Percentiles rank a stretch among this genome's conserved stretches.
Evolutionary conservation across 2,329 filamentous ascomycete genomes (phyloP).

Genomic region (Aspergillus bombycis): DNA sequence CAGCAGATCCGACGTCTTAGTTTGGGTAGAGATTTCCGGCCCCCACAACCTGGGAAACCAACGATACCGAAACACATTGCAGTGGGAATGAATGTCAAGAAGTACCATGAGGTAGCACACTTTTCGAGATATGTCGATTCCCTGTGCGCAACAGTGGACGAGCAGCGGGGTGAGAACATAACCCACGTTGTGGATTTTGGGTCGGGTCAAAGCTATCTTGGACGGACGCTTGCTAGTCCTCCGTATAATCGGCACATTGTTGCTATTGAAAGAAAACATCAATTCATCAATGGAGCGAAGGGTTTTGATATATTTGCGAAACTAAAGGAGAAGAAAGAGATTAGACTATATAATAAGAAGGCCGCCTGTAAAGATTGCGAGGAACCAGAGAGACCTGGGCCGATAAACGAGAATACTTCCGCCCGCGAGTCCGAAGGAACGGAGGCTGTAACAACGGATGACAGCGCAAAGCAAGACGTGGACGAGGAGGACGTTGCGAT

Average conservation of each 20-base stretch:
- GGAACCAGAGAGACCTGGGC: slow-evolving; percentile 17
- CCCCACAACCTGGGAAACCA: slow-evolving; percentile 42
- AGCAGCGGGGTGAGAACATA: slow-evolving; percentile 54
- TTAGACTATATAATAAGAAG: slow-evolving; percentile 82
- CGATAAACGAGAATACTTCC: slow-evolving; percentile 6
- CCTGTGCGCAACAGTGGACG: slow-evolving; percentile 61
- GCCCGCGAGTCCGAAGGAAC: not conserved
- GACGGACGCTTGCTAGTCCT: slow-evolving; percentile 78
- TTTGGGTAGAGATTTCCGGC: slow-evolving; percentile 64
- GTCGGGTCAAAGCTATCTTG: slow-evolving; percentile 94
- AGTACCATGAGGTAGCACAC: slow-evolving; percentile 88
- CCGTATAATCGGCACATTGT: slow-evolving; percentile 87
- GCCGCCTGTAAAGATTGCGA: slow-evolving; percentile 29
- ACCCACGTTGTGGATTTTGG: slow-evolving; percentile 95
- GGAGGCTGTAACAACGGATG: slow-evolving; percentile 8
- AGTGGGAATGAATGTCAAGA: slow-evolving; percentile 94
- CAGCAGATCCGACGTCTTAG: slow-evolving; percentile 69
- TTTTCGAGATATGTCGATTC: slow-evolving; percentile 84
- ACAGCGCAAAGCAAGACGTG: slow-evolving; percentile 12
- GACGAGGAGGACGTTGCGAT: slow-evolving; percentile 30
- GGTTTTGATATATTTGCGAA: slow-evolving; percentile 82
- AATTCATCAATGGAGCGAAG: slow-evolving; percentile 84
- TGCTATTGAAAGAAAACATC: slow-evolving; percentile 83
- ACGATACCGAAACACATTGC: slow-evolving; percentile 71
- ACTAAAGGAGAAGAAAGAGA: slow-evolving; percentile 71